Conservation (phyloP, 345 rosid species). For the Populus ilicifolia region DNA sequence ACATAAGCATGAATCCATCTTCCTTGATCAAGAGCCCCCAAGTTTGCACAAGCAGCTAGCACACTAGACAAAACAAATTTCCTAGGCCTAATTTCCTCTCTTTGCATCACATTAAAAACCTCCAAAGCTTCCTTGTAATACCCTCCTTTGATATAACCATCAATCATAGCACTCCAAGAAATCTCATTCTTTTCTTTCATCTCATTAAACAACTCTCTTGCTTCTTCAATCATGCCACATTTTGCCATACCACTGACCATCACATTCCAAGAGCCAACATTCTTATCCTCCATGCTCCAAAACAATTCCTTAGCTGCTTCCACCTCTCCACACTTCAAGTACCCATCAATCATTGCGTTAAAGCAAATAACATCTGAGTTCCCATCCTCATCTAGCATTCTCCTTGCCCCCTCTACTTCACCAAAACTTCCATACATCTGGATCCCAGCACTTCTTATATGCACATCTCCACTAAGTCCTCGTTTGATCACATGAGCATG, state of each 20-base stretch:
- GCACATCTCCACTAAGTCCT: conserved; percentile 36
- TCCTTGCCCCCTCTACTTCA: conserved; percentile 27
- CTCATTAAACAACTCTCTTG: conserved; percentile 37
- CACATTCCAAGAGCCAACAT: conserved; percentile 39
- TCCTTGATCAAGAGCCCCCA: conserved; percentile 47
- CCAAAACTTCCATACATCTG: conserved; percentile 47
- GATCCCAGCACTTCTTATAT: conserved; percentile 46
- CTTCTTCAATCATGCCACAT: conserved; percentile 36
- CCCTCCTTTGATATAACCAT: conserved; percentile 38
- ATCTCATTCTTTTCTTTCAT: conserved; percentile 43
- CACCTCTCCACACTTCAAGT: conserved; percentile 33
- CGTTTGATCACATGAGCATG: conserved; percentile 42
- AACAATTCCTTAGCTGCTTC: conserved; percentile 37
- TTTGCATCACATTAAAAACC: conserved; percentile 39
- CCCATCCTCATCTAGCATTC: conserved; percentile 28
- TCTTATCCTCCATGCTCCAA: conserved; percentile 24
- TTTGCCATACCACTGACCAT: conserved; percentile 42
- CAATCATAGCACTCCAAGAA: conserved; percentile 50
- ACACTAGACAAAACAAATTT: conserved; percentile 36
- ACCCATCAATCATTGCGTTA: conserved; percentile 44
- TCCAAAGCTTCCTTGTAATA: conserved; percentile 37
- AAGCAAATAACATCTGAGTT: conserved; percentile 34
- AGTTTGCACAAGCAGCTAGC: conserved; percentile 38
- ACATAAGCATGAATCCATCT: conserved; percentile 43
- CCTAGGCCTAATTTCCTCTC: conserved; percentile 23